Evolutionary conservation across 257 asterid genomes (phyloP).

Genomic region (Salvia miltiorrhiza): DNA sequence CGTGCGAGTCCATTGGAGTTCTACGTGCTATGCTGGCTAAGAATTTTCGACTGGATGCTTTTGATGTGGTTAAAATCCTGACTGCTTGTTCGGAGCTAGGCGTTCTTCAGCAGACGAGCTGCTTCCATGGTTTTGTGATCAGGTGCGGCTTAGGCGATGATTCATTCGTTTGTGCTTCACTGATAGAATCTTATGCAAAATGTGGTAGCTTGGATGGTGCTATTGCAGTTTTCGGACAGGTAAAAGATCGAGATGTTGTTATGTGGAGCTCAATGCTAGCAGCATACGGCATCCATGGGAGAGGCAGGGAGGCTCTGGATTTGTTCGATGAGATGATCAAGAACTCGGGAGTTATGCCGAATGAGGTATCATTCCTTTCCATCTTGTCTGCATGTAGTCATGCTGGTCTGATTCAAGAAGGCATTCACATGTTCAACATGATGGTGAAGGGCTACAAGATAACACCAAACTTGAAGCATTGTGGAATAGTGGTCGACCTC

Average conservation of each 20-base stretch:
- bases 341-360: slow-evolving; percentile 43
- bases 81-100: slow-evolving; percentile 74
- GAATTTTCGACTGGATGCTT: slow-evolving; percentile 40
- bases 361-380: slow-evolving; percentile 56
- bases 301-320: slow-evolving; percentile 50
- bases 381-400: slow-evolving; percentile 75
- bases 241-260: slow-evolving; percentile 46
- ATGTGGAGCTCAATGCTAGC: slow-evolving; percentile 80
- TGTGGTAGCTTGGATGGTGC: slow-evolving; percentile 68
- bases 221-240: slow-evolving; percentile 36
- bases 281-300: slow-evolving; percentile 66
- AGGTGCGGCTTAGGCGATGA: slow-evolving; percentile 41
- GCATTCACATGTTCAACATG: slow-evolving; percentile 41
- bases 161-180: slow-evolving; percentile 50
- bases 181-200: slow-evolving; percentile 70
- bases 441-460: slow-evolving; percentile 55
- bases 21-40: slow-evolving; percentile 49
- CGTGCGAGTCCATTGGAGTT: slow-evolving; percentile 36
- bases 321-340: slow-evolving; percentile 53
- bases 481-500: slow-evolving; percentile 57
- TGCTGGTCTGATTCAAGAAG: slow-evolving; percentile 64
- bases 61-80: slow-evolving; percentile 47
- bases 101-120: slow-evolving; percentile 50
- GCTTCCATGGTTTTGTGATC: slow-evolving; percentile 53
- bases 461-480: slow-evolving; percentile 61